These are phyloP conservation scores for Pneumocystis canis DNA, from an alignment of 1,139 yeast species.

Conservation along the genomic window DNA sequence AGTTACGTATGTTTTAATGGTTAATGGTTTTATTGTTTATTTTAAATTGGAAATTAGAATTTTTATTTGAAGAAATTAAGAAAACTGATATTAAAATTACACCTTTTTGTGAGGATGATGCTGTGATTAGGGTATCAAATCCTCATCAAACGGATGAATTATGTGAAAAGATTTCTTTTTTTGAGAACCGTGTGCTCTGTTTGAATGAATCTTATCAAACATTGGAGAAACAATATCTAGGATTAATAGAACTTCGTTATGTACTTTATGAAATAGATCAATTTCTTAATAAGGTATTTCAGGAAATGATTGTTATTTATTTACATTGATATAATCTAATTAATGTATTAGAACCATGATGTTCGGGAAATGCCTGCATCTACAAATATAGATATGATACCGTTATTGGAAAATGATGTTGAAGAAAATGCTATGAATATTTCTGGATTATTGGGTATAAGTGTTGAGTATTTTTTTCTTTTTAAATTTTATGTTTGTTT, in stretches of 20 bases:
- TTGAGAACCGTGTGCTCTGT: conserved; percentile 45
- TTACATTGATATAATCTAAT: background rate
- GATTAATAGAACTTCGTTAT: conserved; percentile 47
- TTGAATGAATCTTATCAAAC: conserved; percentile 43
- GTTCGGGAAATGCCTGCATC: conserved; percentile 18
- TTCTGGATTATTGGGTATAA: background rate
- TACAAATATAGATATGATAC: conserved; percentile 26
- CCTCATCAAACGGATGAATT: conserved; percentile 65
- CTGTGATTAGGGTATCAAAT: conserved; percentile 26
- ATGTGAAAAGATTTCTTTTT: conserved; percentile 46
- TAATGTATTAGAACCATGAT: conserved; percentile 20
- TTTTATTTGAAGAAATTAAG: conserved; percentile 22
- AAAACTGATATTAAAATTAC: conserved; percentile 20
- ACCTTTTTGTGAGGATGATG: conserved; percentile 18
- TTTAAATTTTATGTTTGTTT: background rate
- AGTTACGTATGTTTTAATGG: conserved; percentile 30
- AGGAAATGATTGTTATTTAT: background rate
- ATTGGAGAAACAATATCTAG: conserved; percentile 40
- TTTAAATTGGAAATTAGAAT: conserved; percentile 4
- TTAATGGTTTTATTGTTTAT: background rate
- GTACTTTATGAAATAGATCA: conserved; percentile 55
- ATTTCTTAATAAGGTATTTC: conserved; percentile 38
- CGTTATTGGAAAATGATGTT: conserved; percentile 20
- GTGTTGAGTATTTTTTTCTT: background rate
- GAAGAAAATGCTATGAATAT: conserved; percentile 15